These are phyloP conservation scores for Aureobasidium sp. DNA, from an alignment of 2,329 filamentous ascomycete species.

Conservation along the genomic window DNA sequence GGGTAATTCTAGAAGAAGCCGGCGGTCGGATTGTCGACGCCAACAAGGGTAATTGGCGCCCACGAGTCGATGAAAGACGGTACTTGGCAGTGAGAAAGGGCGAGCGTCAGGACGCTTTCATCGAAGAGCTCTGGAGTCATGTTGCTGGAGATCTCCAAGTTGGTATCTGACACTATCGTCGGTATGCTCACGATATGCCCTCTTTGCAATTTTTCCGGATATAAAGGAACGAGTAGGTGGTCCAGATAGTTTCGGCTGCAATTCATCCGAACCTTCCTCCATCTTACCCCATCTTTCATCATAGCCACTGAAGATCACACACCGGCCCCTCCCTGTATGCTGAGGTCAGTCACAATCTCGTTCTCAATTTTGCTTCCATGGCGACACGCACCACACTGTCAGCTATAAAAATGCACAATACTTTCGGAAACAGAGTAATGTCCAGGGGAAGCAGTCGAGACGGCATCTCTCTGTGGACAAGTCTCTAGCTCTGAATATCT, in stretches of 20 bases:
- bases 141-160: conserved; percentile 38
- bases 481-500: too few relatives aligned
- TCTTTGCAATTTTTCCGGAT: too few relatives aligned
- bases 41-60: conserved; percentile 63
- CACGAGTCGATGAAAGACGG: conserved; percentile 46
- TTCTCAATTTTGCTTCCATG: too few relatives aligned
- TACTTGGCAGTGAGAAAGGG: conserved; percentile 43
- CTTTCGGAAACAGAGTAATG: too few relatives aligned
- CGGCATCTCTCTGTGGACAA: too few relatives aligned
- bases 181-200: too few relatives aligned
- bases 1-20: conserved; percentile 66
- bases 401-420: too few relatives aligned
- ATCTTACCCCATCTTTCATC: not conserved
- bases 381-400: too few relatives aligned
- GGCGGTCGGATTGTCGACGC: conserved; percentile 64
- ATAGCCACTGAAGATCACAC: not conserved
- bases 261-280: not conserved
- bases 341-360: too few relatives aligned
- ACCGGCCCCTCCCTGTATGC: not conserved
- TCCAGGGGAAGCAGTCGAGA: too few relatives aligned
- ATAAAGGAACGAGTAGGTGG: too few relatives aligned
- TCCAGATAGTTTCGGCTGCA: not conserved
- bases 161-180: conserved; percentile 15
- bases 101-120: conserved; percentile 35
- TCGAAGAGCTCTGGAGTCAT: conserved; percentile 41